Base-by-base conservation (phyloP, 768 basidiomycete genomes). In the Agaricus sinodeliciosus region DNA sequence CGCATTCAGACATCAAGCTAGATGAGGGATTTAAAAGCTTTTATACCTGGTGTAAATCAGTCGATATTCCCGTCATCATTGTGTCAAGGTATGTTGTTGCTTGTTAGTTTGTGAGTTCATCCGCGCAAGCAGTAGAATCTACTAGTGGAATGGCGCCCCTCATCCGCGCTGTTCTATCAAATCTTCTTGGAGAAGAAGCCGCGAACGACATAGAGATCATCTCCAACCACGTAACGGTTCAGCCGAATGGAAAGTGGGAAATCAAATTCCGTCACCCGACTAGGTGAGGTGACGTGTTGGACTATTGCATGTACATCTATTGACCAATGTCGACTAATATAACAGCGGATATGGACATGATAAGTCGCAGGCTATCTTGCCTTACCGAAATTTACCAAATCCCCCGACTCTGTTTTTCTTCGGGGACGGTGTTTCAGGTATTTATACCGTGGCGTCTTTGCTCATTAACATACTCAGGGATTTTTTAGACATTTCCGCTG, bases 351-450 rank as follows among this genome's bases (percentile, higher is more conserved):
- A 80, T 61, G 96, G 96, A 0, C 96, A 99, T 65, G 96, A 99
- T 70, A 99, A 99, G 71, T 92, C 89, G 6, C 87, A 85, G 59
- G 92, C 95, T 2, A 97, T 98, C 60, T 72, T 94, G 31, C 94
- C 91, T 0, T 99, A 97, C 70, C 76, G 84, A n/a, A 70, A 74
- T 39, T 75, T 94, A 40, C 59, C 72, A 5, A 65, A 80, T 43
- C 81, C 84, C 4, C 95, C 96, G 2, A 84, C 79, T 1, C 73
- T 95, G 9, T 95, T 99, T 71, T 99, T 96, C 80, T 94, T 96
- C 58, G 96, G 96, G 0, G 96, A 99, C 65, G 96, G 96, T 31
- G 96, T 96, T 46, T 94, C 91, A 51, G 93, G 92, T 90, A 54
- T 39, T 79, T 70, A 49, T 54, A 43, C 48, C 36, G 6, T 16